phyloP scores from a whole-genome alignment of 176 grass and related monocot genomes.

The Eleusine indica region DNA sequence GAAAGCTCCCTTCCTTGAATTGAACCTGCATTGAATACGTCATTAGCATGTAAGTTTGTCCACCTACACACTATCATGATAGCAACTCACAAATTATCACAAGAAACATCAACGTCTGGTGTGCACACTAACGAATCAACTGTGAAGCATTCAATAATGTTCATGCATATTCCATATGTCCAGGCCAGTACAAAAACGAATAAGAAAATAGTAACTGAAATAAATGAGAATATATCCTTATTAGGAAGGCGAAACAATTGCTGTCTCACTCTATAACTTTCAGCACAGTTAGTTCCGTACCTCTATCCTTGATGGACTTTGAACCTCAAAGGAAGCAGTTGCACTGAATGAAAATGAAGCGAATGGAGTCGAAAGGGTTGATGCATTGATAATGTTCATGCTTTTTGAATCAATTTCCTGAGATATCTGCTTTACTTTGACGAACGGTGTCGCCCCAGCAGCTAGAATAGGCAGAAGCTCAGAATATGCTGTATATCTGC shows the following conservation, averaged over 20 bases:
- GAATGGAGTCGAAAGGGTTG: conserved; percentile 72
- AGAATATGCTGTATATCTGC: conserved; percentile 93
- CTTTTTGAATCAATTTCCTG: conserved; percentile 72
- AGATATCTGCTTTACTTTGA: conserved; percentile 87
- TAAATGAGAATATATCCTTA: not conserved
- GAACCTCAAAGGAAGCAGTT: conserved; percentile 81
- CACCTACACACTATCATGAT: not conserved
- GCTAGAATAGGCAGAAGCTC: conserved; percentile 87
- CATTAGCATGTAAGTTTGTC: not conserved
- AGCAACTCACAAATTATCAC: not conserved
- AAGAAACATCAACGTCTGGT: conserved; percentile 4
- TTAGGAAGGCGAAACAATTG: not conserved
- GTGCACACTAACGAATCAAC: not conserved
- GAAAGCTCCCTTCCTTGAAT: conserved; percentile 86
- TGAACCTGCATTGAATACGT: conserved; percentile 57
- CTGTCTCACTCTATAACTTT: not conserved
- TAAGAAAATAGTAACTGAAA: not conserved
- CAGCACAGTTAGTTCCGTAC: conserved; percentile 36
- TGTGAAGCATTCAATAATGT: not conserved
- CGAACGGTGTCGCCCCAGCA: conserved; percentile 65
- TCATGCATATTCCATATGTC: conserved; percentile 18
- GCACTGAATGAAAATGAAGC: conserved; percentile 88
- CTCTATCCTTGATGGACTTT: conserved; percentile 83
- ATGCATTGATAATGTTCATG: conserved; percentile 71
- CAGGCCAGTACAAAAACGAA: not conserved